Evolutionary conservation across 192 early-diverging fungal genomes (phyloP), one percentile per base, ranked within the genome.

Genomic region (Coemansia sp.): DNA sequence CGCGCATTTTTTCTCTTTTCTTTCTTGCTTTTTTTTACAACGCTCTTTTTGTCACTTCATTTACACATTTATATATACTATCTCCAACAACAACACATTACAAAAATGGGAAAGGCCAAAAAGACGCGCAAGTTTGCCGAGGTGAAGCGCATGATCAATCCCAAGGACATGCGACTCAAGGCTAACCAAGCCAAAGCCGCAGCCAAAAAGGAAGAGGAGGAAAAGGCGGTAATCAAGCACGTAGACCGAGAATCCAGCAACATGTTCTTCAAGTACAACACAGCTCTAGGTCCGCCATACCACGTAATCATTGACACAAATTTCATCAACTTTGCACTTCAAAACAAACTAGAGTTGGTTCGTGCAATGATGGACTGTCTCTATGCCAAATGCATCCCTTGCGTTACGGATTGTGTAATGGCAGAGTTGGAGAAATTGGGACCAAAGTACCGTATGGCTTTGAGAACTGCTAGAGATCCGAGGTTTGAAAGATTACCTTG

Each of bases 311-410:
- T 99, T 29, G 97, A 99, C 76, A 97, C 97, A 60, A 99, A 99
- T 70, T 99, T 99, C 48, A 98, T 99, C 82, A 99, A 99, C 80
- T 97, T 99, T 64, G 90, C 93, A 9, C 92, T 99, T 60, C 95
- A 96, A 67, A 99, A 99, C 81, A 95, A 97, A 64, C 82, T 99
- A 22, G 97, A 99, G 65, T 78, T 95, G 24, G 83, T 97, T 24
- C 89, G 94, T 47, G 86, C 91, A 15, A 94, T 95, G 93, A 97
- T 99, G 96, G 93, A 99, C 69, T 99, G 94, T 58, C 78, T 98
- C n/a, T 94, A 90, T 60, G 94, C 94, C 37, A 97, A 97, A 72
- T 93, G 92, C 57, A 88, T 96, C 48, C 95, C 95, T 17, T 97
- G 94, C 62, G 89, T 99, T 35, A 97, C 95, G 1, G 95, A 99